phyloP scores from a whole-genome alignment of 2,329 filamentous ascomycete genomes.

The Neodidymelliopsis sp. region DNA sequence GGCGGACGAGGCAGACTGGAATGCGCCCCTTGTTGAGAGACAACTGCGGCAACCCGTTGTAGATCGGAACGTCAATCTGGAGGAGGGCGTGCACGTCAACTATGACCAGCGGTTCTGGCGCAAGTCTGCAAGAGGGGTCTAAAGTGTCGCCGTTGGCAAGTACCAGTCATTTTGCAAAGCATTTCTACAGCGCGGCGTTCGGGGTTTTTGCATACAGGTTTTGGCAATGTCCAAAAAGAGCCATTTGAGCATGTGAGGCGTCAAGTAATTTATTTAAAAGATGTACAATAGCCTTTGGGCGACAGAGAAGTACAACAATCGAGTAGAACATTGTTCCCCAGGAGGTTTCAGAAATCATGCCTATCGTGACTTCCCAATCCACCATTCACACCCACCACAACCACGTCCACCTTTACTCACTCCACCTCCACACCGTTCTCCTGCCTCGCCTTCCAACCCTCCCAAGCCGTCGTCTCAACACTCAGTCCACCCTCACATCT shows the following conservation, averaged over 20 bases:
- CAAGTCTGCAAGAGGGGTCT: constrained; percentile 48
- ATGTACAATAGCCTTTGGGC: constrained; percentile 30
- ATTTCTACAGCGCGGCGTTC: constrained; percentile 53
- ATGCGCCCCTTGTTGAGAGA: constrained; percentile 26
- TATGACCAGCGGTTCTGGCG: constrained; percentile 67
- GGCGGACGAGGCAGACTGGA: constrained; percentile 33
- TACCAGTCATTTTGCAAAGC: constrained; percentile 22
- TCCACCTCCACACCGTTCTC: constrained; percentile 22
- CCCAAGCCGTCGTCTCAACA: constrained; percentile 70
- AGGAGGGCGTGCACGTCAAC: constrained; percentile 61
- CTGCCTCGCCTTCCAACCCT: constrained; percentile 52
- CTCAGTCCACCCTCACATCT: constrained; percentile 63
- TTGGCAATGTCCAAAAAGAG: constrained; percentile 19
- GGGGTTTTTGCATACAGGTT: constrained; percentile 35
- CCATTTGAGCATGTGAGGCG: constrained; percentile 33
- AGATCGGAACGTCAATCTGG: constrained; percentile 39
- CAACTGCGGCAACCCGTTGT: constrained; percentile 42
- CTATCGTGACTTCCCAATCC: background rate
- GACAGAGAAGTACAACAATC: constrained; percentile 5
- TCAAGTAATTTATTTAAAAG: constrained; percentile 21
- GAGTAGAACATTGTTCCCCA: constrained; percentile 2
- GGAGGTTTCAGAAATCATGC: background rate
- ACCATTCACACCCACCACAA: background rate
- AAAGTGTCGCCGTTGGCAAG: constrained; percentile 6
- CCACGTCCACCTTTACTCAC: background rate